Percentiles rank a stretch among this genome's conserved stretches.
phyloP scores from a whole-genome alignment of 2,329 filamentous ascomycete genomes.

The Raffaelea arxii region DNA sequence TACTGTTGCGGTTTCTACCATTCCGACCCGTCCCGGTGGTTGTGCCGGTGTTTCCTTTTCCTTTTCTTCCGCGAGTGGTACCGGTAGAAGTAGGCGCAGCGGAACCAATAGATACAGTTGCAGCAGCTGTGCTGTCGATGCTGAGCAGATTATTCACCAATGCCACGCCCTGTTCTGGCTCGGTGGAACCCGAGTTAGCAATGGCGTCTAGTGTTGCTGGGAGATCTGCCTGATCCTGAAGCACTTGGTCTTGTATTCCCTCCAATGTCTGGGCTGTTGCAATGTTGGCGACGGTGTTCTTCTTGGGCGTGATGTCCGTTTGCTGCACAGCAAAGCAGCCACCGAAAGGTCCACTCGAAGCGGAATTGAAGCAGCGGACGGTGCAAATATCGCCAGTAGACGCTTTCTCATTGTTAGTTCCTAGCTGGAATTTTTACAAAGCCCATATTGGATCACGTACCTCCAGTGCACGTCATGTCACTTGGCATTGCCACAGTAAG shows the following conservation, averaged over 20 bases:
- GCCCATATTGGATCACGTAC: slow-evolving; percentile 21
- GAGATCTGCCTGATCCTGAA: slow-evolving; percentile 41
- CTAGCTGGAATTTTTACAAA: background rate
- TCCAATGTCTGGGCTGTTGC: slow-evolving; percentile 34
- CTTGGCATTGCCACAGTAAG: slow-evolving; percentile 44
- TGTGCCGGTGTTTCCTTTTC: background rate
- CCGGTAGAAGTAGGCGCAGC: background rate
- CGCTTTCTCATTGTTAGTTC: slow-evolving; percentile 17
- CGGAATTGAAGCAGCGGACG: slow-evolving; percentile 46
- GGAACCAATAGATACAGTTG: slow-evolving; percentile 10
- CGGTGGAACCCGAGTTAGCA: slow-evolving; percentile 23
- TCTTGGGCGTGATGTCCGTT: slow-evolving; percentile 29
- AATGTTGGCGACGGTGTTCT: slow-evolving; percentile 35
- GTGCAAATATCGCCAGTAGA: slow-evolving; percentile 50
- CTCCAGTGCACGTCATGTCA: slow-evolving; percentile 37
- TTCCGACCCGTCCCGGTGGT: too few species aligned
- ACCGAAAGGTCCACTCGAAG: slow-evolving; percentile 35
- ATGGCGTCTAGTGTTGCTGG: slow-evolving; percentile 35
- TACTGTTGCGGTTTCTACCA: too few species aligned
- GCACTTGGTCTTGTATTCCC: slow-evolving; percentile 36
- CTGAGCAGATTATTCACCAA: slow-evolving; percentile 21
- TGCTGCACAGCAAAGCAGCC: slow-evolving; percentile 49
- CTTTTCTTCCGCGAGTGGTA: background rate
- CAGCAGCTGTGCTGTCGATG: slow-evolving; percentile 13
- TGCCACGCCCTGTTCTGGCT: slow-evolving; percentile 20